Evolutionary conservation across 768 basidiomycete genomes (phyloP).

Genomic region (Saitozyma podzolica): DNA sequence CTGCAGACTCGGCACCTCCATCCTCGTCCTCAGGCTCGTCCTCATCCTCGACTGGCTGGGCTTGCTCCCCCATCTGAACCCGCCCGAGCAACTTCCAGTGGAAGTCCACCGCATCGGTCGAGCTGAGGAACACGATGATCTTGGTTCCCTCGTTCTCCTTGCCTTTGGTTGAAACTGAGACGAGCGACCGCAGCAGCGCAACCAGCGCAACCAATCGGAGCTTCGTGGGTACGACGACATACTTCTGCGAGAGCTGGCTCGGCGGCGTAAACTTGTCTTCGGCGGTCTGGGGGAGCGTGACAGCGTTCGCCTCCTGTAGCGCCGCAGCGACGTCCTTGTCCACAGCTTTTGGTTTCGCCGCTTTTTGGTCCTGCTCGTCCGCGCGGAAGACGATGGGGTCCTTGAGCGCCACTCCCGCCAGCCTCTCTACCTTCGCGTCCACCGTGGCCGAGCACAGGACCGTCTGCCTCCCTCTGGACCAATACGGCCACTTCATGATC

Average conservation of each 20-base stretch:
- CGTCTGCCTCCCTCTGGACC: slow-evolving; percentile 65
- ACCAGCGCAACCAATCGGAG: slow-evolving; percentile 88
- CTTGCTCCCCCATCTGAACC: slow-evolving; percentile 62
- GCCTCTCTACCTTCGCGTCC: slow-evolving; percentile 86
- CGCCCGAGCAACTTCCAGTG: slow-evolving; percentile 83
- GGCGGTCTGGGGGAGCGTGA: slow-evolving; percentile 28
- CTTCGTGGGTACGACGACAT: slow-evolving; percentile 84
- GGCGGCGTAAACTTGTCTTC: slow-evolving; percentile 79
- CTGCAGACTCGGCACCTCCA: slow-evolving; percentile 34
- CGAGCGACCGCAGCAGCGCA: slow-evolving; percentile 77
- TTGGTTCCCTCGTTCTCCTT: slow-evolving; percentile 31
- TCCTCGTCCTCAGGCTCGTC: slow-evolving; percentile 20
- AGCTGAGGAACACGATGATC: slow-evolving; percentile 91
- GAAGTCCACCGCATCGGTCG: slow-evolving; percentile 97
- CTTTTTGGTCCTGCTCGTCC: slow-evolving; percentile 23
- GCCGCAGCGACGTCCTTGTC: slow-evolving; percentile 25
- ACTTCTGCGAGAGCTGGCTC: slow-evolving; percentile 88
- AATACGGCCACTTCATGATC: slow-evolving; percentile 48
- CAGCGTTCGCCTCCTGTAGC: slow-evolving; percentile 25
- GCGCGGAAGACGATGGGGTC: slow-evolving; percentile 83
- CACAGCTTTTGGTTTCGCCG: slow-evolving; percentile 44
- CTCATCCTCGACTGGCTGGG: slow-evolving; percentile 7
- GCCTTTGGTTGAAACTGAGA: slow-evolving; percentile 56
- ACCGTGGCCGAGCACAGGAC: slow-evolving; percentile 97
- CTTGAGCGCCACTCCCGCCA: slow-evolving; percentile 77